Evolutionary conservation across 306 rosid genomes (phyloP), one percentile per base, ranked within the genome.

Genomic region (Myrica gale): DNA sequence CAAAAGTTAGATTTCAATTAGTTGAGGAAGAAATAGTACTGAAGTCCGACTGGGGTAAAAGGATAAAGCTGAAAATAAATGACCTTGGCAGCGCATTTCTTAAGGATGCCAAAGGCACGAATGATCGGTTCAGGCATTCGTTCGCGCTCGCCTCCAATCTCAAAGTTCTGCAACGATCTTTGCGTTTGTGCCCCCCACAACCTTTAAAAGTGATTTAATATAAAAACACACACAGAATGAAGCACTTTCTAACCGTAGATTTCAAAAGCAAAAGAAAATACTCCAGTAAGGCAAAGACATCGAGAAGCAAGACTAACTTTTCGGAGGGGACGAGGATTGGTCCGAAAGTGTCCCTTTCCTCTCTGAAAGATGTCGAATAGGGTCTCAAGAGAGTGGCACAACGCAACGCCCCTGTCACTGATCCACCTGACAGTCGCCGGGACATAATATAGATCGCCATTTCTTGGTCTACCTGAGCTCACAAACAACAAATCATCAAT

Each of bases 111-210:
- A 66, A 96, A 96, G 54, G 99, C 97, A 15, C 96, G 98, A 83
- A 96, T 75, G 16, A 96, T 92, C 0, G 99, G 98, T 67, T 89
- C 99, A 9, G 98, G 99, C 99, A 96, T 96, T 69, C 97, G 93
- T 82, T 96, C 99, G 0, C 99, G 96, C 44, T 86, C 88, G 60
- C 99, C 99, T 23, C 99, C 99, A 67, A 96, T 96, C 45, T 96
- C 99, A 67, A 96, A 96, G 80, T 92, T 96, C 80, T 88, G 99
- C 84, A 96, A 73, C 67, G 97, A 96, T 79, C 99, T 82, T 68
- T 96, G 99, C 69, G 98, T 96, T 70, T 96, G 99, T 44, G 99
- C 98, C 10, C 99, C 99, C 99, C 99, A 96, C 74, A 92, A 76
- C 81, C 99, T 92, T 62, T 48, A 67, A 82, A 74, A 2, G 19